Conservation (phyloP, 208 protist species). For the Trypanosoma melophagium region DNA sequence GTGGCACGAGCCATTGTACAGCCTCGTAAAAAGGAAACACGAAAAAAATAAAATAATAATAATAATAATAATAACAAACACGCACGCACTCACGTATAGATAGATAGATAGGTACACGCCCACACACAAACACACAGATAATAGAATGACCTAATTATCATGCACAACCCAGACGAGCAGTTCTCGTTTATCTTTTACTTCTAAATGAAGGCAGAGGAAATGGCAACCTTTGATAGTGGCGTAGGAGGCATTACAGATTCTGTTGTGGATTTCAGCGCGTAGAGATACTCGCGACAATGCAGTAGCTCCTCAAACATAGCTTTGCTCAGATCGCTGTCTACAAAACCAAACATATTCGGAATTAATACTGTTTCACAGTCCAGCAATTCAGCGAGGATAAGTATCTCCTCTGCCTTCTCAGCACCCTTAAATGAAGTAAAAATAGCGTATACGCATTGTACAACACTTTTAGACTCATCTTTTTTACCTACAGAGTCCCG, state of each 20-base stretch:
- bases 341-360: constrained; percentile 74
- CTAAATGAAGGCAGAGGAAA: constrained; percentile 57
- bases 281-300: constrained; percentile 60
- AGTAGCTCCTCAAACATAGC: constrained; percentile 73
- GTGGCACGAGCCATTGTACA: too few relatives aligned
- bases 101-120: background rate
- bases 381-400: constrained; percentile 52
- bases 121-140: background rate
- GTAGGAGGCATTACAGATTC: constrained; percentile 38
- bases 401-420: constrained; percentile 67
- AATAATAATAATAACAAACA: too few relatives aligned
- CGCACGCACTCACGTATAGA: background rate
- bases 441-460: constrained; percentile 53
- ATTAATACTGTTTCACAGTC: constrained; percentile 60
- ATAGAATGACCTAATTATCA: too few relatives aligned
- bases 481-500: constrained; percentile 15
- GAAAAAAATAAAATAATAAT: too few relatives aligned
- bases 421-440: constrained; percentile 54
- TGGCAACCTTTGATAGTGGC: constrained; percentile 52
- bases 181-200: too few relatives aligned
- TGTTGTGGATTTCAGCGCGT: constrained; percentile 33
- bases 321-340: constrained; percentile 80
- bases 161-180: too few relatives aligned
- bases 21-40: too few relatives aligned
- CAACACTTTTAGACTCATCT: constrained; percentile 13